Percentiles rank a stretch among this genome's conserved stretches.
phyloP scores from a whole-genome alignment of 257 asterid species.

The Solanum neorickii region DNA sequence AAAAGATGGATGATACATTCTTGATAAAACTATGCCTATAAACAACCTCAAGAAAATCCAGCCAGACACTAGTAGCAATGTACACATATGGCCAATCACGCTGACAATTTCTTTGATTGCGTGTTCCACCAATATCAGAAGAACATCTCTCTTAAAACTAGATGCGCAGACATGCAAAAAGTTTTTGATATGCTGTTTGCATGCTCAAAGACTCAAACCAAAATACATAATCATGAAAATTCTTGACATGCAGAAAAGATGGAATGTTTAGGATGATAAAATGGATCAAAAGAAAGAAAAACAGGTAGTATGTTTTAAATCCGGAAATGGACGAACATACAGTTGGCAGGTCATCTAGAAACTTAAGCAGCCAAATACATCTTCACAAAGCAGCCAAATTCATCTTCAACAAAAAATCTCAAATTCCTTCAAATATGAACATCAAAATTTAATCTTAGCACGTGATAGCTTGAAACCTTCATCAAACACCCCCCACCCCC shows the following conservation, averaged over 20 bases:
- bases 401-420: neutral
- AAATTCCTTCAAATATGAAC: neutral
- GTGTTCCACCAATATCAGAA: neutral
- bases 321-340: neutral
- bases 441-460: neutral
- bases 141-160: neutral
- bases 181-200: neutral
- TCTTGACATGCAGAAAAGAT: neutral
- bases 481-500: neutral
- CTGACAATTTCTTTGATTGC: neutral
- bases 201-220: neutral
- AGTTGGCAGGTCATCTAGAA: neutral
- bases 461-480: neutral
- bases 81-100: neutral
- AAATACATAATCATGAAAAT: neutral
- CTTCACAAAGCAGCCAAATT: neutral
- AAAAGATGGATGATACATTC: neutral
- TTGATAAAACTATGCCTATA: neutral
- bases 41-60: neutral
- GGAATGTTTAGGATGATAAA: neutral
- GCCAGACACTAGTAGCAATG: neutral
- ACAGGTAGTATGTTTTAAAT: neutral
- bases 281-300: neutral
- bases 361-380: neutral
- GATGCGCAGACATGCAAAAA: neutral